phyloP scores from a whole-genome alignment of 2,329 filamentous ascomycete genomes.

The Fusarium sp. region DNA sequence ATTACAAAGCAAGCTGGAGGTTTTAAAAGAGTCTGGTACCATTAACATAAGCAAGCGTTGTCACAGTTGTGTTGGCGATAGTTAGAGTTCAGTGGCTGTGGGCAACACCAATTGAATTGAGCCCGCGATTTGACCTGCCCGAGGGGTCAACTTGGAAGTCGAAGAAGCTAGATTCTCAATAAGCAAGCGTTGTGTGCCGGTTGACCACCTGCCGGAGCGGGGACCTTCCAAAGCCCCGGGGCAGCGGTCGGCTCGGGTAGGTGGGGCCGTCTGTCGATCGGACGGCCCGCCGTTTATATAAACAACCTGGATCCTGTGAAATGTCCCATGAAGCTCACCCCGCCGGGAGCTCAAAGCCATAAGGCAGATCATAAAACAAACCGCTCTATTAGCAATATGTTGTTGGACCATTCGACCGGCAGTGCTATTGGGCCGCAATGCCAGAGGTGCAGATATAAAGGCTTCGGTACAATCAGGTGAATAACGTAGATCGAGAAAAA shows the following conservation, averaged over 20 bases:
- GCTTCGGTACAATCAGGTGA: neutral
- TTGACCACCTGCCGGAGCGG: neutral
- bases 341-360: neutral
- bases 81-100: too few relatives aligned
- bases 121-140: too few relatives aligned
- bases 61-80: too few relatives aligned
- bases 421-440: neutral
- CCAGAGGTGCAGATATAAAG: neutral
- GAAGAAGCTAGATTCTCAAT: too few relatives aligned
- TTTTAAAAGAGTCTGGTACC: neutral
- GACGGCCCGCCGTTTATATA: conserved; percentile 27
- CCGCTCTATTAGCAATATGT: neutral
- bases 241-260: conserved; percentile 9
- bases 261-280: conserved; percentile 38
- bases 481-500: neutral
- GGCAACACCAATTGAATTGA: too few relatives aligned
- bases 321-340: neutral
- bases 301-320: neutral
- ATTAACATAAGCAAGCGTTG: neutral
- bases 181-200: neutral
- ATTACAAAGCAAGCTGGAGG: neutral
- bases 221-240: neutral
- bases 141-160: too few relatives aligned
- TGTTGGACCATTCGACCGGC: neutral
- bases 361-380: neutral